Conservation (phyloP, 345 rosid species). For the Aquilaria yunnanensis region DNA sequence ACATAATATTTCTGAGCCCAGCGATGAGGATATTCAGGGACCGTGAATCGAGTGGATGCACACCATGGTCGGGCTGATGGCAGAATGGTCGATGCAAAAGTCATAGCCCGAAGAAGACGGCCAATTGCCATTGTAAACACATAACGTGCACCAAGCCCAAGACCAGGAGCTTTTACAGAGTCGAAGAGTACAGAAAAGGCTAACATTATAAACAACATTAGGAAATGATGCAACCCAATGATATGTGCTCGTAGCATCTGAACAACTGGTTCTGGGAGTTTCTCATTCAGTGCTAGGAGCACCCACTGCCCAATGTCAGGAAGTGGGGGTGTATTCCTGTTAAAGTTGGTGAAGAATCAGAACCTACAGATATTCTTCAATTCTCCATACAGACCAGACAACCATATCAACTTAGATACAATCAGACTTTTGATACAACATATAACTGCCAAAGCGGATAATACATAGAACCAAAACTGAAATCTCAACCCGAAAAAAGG, state of each 20-base stretch:
- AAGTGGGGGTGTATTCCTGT: conserved; percentile 70
- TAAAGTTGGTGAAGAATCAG: conserved; percentile 8
- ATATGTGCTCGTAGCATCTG: conserved; percentile 76
- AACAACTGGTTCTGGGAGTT: conserved; percentile 61
- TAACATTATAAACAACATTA: conserved; percentile 85
- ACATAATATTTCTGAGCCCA: conserved; percentile 92
- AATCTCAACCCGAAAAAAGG: no score
- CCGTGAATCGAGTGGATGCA: conserved; percentile 56
- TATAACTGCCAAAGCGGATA: no score
- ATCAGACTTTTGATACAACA: no score
- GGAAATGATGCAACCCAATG: conserved; percentile 75
- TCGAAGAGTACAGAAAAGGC: conserved; percentile 83
- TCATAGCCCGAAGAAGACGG: conserved; percentile 85
- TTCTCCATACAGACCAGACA: no score
- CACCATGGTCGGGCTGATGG: conserved; percentile 99
- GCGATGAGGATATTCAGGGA: conserved; percentile 70
- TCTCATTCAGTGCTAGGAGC: conserved; percentile 79
- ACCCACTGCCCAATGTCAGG: conserved; percentile 97
- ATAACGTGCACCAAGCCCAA: conserved; percentile 87
- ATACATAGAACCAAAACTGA: no score
- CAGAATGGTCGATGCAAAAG: conserved; percentile 77
- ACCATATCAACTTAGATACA: no score
- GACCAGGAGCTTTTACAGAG: conserved; percentile 84
- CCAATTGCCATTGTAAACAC: conserved; percentile 92
- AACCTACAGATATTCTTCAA: no score